phyloP scores from a whole-genome alignment of 2,329 filamentous ascomycete genomes.

The Arthrobotrys entomopaga region DNA sequence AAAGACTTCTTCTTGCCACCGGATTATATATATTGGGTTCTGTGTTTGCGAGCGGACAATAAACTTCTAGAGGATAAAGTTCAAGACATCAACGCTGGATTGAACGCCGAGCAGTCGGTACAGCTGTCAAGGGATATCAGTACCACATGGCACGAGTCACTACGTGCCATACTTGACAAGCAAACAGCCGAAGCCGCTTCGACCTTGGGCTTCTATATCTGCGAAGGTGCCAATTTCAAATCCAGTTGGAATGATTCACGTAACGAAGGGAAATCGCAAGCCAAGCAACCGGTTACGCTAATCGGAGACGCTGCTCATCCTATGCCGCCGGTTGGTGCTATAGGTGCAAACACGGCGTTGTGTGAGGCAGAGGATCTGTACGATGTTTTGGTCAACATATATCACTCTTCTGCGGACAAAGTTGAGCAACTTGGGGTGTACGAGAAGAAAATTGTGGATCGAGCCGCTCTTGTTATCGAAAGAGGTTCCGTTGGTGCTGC shows the following conservation, averaged over 20 bases:
- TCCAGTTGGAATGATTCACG: constrained; percentile 20
- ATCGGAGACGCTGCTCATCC: constrained; percentile 32
- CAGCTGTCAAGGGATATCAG: constrained; percentile 13
- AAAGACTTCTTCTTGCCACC: constrained; percentile 18
- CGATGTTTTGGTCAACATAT: constrained; percentile 22
- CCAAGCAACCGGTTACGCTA: constrained; percentile 10
- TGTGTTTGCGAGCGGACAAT: constrained; percentile 15
- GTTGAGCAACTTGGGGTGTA: constrained; percentile 7
- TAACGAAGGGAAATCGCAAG: background rate
- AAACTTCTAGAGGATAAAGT: background rate
- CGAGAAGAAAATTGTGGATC: constrained; percentile 10
- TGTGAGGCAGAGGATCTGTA: constrained; percentile 27
- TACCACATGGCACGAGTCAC: constrained; percentile 5
- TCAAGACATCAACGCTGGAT: background rate
- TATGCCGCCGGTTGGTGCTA: constrained; percentile 31
- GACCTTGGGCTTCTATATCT: constrained; percentile 21
- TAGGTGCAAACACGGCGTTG: constrained; percentile 33
- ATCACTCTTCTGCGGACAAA: background rate
- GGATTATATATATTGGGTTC: constrained; percentile 39
- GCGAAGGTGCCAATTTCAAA: constrained; percentile 26
- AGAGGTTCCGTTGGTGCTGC: constrained; percentile 14
- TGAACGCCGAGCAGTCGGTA: constrained; percentile 6
- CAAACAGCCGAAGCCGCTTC: constrained; percentile 9
- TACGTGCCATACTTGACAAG: constrained; percentile 10
- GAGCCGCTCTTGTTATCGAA: constrained; percentile 14